A percentile compares a stretch with the other conserved stretches of the same genome.
phyloP scores from a whole-genome alignment of 1,284 basidiomycete genomes.

The Ustilago tritici region DNA sequence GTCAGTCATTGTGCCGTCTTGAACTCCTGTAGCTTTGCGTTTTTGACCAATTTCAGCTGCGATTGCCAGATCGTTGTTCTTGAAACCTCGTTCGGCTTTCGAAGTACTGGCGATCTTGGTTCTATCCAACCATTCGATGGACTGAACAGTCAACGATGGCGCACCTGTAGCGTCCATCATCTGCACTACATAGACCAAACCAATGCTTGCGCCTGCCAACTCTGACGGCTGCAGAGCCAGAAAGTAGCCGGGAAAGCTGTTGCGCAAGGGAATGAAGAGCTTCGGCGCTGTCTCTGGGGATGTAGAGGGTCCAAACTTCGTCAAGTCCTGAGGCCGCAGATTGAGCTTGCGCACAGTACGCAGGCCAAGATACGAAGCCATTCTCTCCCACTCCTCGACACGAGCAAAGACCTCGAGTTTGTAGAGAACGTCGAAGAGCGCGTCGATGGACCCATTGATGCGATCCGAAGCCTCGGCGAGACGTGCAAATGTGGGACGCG shows the following conservation, averaged over 20 bases:
- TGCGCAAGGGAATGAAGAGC: constrained; percentile 51
- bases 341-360: constrained; percentile 79
- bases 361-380: constrained; percentile 70
- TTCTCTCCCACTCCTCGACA: constrained; percentile 62
- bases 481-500: constrained; percentile 25
- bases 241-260: constrained; percentile 54
- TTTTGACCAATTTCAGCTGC: constrained; percentile 27
- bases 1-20: background rate
- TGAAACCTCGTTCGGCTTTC: constrained; percentile 5
- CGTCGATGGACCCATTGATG: constrained; percentile 48
- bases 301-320: constrained; percentile 46
- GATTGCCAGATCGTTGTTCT: background rate
- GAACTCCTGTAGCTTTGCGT: constrained; percentile 15
- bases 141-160: constrained; percentile 43
- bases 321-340: constrained; percentile 71
- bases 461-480: constrained; percentile 48
- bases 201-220: constrained; percentile 36
- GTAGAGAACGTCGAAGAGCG: constrained; percentile 48
- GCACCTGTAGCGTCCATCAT: constrained; percentile 39
- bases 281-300: constrained; percentile 35
- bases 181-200: constrained; percentile 48
- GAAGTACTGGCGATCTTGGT: constrained; percentile 29
- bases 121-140: constrained; percentile 60
- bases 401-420: constrained; percentile 52
- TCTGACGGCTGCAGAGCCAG: constrained; percentile 51